Base-by-base conservation (phyloP, 2,329 filamentous ascomycete species). In the Curvularia eragrostidis region DNA sequence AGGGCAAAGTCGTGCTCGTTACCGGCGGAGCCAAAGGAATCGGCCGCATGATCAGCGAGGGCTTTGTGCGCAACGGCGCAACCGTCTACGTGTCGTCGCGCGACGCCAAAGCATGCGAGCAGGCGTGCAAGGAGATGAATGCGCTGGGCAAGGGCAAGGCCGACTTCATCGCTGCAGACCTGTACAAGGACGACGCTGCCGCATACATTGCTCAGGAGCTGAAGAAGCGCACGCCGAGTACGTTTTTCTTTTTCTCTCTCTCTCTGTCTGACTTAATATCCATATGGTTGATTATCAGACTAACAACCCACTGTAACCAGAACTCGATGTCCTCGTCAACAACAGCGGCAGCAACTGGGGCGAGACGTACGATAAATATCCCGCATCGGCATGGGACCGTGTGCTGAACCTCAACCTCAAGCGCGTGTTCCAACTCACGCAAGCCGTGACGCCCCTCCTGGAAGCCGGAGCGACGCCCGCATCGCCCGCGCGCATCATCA, bases 61-160 rank as follows among this genome's bases (percentile, higher is more conserved):
- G 86, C 56, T 89, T 87, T 75, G 81, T 89, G n/a, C 72, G 80
- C 55, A 89, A 88, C 75, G 86, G 87, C 55, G 83, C 82, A 15
- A 89, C 84, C 61, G 89, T 91, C 5, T 91, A 90, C 79, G 88
- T 91, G 61, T 87, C 86, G 5, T 89, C 86, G 5, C 83, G 86
- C 23, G 88, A 89, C 30, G 86, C 85, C 15, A 86, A 85, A 42
- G 78, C 80, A 24, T 87, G 87, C 76, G 79, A 82, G 68, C 80
- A 89, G 47, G 85, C 87, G 18, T 83, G 78, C 30, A 84, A 85
- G 1, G 85, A 85, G 44, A 75, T 87, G 54, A 85, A 84, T 62
- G 77, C 80, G 62, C 79, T 85, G 28, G 81, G 84, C 65, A 82
- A 79, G 54, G 86, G 86, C 54, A 80, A 76, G 8, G 87, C 89